Conservation (phyloP, 1,284 basidiomycete species). For the Leccinum subrobustum region DNA sequence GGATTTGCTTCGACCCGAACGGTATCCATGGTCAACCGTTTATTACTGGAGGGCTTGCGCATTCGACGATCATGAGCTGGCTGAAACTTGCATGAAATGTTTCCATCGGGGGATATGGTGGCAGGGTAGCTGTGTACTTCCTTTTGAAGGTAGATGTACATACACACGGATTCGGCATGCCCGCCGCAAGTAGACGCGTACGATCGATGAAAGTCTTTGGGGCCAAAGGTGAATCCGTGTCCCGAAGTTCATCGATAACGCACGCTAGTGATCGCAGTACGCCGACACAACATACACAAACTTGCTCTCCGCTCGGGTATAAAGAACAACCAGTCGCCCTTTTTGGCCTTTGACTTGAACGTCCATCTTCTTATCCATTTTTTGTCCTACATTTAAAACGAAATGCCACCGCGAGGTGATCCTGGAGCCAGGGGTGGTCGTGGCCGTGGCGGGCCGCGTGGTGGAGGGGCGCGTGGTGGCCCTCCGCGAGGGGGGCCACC, state of each 20-base stretch:
- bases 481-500: slow-evolving; percentile 30
- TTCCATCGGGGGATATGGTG: not conserved
- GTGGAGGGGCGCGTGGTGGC: slow-evolving; percentile 27
- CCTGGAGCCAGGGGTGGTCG: slow-evolving; percentile 23
- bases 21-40: slow-evolving; percentile 77
- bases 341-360: slow-evolving; percentile 19
- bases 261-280: slow-evolving; percentile 8
- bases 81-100: slow-evolving; percentile 34
- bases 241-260: not conserved
- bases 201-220: not conserved
- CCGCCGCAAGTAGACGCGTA: not conserved
- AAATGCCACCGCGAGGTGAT: slow-evolving; percentile 32
- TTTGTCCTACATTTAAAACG: not conserved
- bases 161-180: not conserved
- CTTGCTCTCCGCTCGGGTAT: slow-evolving; percentile 19
- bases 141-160: slow-evolving; percentile 9
- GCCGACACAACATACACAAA: slow-evolving; percentile 33
- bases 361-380: slow-evolving; percentile 15
- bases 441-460: slow-evolving; percentile 14
- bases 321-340: slow-evolving; percentile 15
- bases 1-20: slow-evolving; percentile 67
- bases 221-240: not conserved
- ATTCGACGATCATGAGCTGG: slow-evolving; percentile 67
- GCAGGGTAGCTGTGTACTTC: not conserved
- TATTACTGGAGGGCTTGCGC: slow-evolving; percentile 50